phyloP scores from a whole-genome alignment of 2,329 filamentous ascomycete species.

The Hypoxylon rubiginosum region DNA sequence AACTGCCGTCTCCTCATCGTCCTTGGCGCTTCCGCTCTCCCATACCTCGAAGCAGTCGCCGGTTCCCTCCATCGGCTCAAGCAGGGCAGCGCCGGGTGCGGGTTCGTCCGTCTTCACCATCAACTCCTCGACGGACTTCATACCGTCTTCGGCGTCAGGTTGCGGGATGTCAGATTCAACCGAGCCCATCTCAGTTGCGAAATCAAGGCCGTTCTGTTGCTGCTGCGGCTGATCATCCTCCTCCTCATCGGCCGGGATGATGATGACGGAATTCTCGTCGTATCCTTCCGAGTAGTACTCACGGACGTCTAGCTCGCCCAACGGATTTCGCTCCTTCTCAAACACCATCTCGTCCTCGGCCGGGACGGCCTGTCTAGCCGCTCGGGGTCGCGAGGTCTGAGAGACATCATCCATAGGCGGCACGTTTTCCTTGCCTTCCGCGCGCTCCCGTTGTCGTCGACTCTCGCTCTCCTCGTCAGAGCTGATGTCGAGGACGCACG shows the following conservation, averaged over 20 bases:
- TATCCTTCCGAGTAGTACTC: slow-evolving; percentile 78
- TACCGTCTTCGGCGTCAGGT: slow-evolving; percentile 35
- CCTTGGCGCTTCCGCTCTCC: slow-evolving; percentile 77
- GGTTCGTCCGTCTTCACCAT: slow-evolving; percentile 55
- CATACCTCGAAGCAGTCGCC: slow-evolving; percentile 76
- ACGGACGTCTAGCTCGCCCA: slow-evolving; percentile 75
- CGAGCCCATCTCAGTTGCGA: slow-evolving; percentile 47
- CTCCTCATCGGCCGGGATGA: slow-evolving; percentile 73
- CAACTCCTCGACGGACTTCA: slow-evolving; percentile 54
- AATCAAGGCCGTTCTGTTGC: slow-evolving; percentile 44
- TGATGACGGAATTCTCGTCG: slow-evolving; percentile 71
- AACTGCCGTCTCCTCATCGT: slow-evolving; percentile 60
- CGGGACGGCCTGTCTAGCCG: slow-evolving; percentile 50
- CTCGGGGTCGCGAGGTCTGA: slow-evolving; percentile 62
- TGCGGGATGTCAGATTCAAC: slow-evolving; percentile 53
- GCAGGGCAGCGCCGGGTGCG: slow-evolving; percentile 60
- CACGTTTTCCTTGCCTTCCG: slow-evolving; percentile 90
- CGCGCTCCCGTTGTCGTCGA: slow-evolving; percentile 64
- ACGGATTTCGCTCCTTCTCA: slow-evolving; percentile 73
- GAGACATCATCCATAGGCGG: slow-evolving; percentile 78
- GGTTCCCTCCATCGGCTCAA: slow-evolving; percentile 70
- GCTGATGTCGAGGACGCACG: slow-evolving; percentile 87
- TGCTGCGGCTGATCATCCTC: slow-evolving; percentile 50
- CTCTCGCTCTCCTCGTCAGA: slow-evolving; percentile 83
- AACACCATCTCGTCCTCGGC: slow-evolving; percentile 68